Conservation (phyloP, 2,329 filamentous ascomycete genomes). For the Periconia macrospinosa region DNA sequence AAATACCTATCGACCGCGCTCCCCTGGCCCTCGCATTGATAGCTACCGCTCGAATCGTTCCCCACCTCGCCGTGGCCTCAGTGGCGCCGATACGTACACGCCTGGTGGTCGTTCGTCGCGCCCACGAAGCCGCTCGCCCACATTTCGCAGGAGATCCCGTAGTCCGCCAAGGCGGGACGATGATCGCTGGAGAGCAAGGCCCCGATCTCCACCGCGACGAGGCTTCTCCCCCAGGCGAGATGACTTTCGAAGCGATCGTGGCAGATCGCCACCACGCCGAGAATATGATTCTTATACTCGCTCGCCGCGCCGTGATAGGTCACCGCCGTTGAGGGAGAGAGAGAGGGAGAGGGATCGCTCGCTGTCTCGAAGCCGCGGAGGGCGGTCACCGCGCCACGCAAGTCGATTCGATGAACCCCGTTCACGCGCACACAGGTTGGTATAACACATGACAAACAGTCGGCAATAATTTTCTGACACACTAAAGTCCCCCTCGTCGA, state of each 20-base stretch:
- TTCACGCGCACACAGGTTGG: conserved; percentile 40
- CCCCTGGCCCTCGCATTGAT: conserved; percentile 36
- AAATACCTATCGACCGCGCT: conserved; percentile 42
- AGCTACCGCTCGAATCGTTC: conserved; percentile 41
- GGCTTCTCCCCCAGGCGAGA: conserved; percentile 44
- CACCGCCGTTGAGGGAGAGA: conserved; percentile 42
- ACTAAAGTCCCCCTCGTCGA: conserved; percentile 38
- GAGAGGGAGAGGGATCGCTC: conserved; percentile 46
- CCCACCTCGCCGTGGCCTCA: conserved; percentile 39
- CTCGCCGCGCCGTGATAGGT: conserved; percentile 48
- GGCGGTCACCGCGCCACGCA: conserved; percentile 45
- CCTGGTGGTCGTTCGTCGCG: conserved; percentile 39
- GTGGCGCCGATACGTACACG: conserved; percentile 46
- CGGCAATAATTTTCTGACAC: conserved; percentile 5
- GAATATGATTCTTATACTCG: conserved; percentile 43
- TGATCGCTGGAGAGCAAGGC: conserved; percentile 48
- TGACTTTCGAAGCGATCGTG: conserved; percentile 40
- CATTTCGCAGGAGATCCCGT: conserved; percentile 43
- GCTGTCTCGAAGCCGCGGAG: conserved; percentile 50
- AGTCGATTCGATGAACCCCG: conserved; percentile 51
- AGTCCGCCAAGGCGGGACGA: conserved; percentile 42
- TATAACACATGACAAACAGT: not conserved
- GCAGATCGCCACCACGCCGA: conserved; percentile 45
- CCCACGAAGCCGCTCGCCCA: conserved; percentile 43
- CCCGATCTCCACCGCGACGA: conserved; percentile 54